phyloP scores from a whole-genome alignment of 495 filamentous ascomycete genomes.

The Neurospora sp. region DNA sequence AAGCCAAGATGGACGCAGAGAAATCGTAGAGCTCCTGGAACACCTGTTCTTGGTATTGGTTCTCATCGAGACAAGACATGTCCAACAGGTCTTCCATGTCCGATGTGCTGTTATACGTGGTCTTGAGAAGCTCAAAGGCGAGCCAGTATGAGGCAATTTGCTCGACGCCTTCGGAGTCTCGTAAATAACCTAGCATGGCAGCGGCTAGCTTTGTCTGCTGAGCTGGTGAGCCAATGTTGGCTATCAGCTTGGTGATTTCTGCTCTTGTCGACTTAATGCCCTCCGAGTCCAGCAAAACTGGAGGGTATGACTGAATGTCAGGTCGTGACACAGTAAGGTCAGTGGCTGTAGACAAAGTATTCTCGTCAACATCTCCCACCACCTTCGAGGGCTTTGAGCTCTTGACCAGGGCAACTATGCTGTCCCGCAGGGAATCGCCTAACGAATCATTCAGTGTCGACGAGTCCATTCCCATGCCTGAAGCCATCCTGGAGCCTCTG shows the following conservation, averaged over 20 bases:
- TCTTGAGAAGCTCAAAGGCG: conserved; percentile 56
- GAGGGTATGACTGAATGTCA: conserved; percentile 38
- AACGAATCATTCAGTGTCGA: conserved; percentile 60
- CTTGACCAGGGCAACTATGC: conserved; percentile 38
- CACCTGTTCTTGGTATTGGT: conserved; percentile 40
- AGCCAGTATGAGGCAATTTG: conserved; percentile 75
- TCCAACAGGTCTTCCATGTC: conserved; percentile 60
- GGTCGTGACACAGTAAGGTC: conserved; percentile 15
- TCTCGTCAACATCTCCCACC: conserved; percentile 7
- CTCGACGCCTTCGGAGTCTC: conserved; percentile 41
- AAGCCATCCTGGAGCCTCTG: conserved; percentile 59
- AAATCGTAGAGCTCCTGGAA: conserved; percentile 74
- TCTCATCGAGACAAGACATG: conserved; percentile 27
- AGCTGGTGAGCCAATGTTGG: conserved; percentile 30
- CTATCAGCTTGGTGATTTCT: conserved; percentile 37
- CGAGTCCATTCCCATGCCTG: conserved; percentile 53
- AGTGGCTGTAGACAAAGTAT: conserved; percentile 11
- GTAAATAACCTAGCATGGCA: conserved; percentile 48
- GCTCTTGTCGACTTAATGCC: conserved; percentile 55
- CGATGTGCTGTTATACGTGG: conserved; percentile 35
- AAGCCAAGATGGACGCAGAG: conserved; percentile 54
- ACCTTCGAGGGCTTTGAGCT: conserved; percentile 23
- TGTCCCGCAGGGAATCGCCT: conserved; percentile 52
- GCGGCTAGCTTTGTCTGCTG: conserved; percentile 40
- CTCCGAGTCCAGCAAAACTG: conserved; percentile 52